Percentiles rank a stretch among this genome's conserved stretches.
phyloP scores from a whole-genome alignment of 2,329 filamentous ascomycete species.

The Cladosporium phlei region DNA sequence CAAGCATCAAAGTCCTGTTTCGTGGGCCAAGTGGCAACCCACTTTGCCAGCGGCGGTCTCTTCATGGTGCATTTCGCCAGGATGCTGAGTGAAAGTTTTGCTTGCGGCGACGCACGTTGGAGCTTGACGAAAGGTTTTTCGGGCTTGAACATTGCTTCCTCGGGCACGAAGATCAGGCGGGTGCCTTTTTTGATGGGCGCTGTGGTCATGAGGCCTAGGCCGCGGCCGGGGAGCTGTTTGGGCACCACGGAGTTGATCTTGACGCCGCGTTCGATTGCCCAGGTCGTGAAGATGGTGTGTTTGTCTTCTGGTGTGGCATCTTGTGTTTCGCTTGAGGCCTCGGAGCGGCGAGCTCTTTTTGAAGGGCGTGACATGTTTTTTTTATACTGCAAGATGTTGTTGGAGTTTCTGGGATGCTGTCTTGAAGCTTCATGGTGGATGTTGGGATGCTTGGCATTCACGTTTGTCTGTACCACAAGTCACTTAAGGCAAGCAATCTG shows the following conservation, averaged over 20 bases:
- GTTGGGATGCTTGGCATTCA: too few species aligned
- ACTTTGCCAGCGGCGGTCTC: conserved; percentile 13
- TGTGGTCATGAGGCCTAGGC: conserved; percentile 72
- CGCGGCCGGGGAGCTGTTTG: conserved; percentile 63
- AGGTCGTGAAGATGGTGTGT: conserved; percentile 57
- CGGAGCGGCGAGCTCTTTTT: conserved; percentile 7
- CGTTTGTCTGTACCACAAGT: too few species aligned
- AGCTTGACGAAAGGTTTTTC: conserved; percentile 49
- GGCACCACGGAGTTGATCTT: conserved; percentile 63
- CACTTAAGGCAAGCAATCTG: too few species aligned
- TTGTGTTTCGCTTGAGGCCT: background rate
- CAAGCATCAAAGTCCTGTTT: conserved; percentile 53
- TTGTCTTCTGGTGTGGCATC: conserved; percentile 17
- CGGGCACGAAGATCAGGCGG: conserved; percentile 61
- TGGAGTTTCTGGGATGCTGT: too few species aligned
- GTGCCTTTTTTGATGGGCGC: conserved; percentile 59
- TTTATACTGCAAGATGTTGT: too few species aligned
- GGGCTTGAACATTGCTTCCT: conserved; percentile 59
- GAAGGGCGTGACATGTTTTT: conserved; percentile 2
- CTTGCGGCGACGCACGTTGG: conserved; percentile 47
- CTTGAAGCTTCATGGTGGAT: too few species aligned
- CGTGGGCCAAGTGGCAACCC: conserved; percentile 52
- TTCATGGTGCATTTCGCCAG: conserved; percentile 17
- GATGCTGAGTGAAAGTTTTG: conserved; percentile 56
- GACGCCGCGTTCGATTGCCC: conserved; percentile 63